phyloP scores from a whole-genome alignment of 768 basidiomycete genomes.

The Boletus tomentosulus region DNA sequence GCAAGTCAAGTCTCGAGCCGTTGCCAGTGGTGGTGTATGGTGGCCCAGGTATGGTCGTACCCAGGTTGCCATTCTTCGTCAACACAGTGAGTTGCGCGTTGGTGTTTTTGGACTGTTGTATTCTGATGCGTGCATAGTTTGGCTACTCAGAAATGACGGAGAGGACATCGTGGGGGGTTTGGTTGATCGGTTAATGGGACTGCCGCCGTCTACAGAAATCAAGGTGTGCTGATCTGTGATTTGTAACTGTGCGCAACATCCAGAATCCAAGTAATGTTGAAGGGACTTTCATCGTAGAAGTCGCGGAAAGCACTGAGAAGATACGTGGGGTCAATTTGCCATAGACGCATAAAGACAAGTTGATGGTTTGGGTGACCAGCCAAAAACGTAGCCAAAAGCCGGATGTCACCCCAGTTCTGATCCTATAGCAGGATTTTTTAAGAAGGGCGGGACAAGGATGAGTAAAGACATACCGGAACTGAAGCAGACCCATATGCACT shows the following conservation, averaged over 20 bases:
- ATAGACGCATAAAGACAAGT: constrained; percentile 94
- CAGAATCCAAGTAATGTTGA: constrained; percentile 91
- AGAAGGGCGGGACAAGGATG: neutral
- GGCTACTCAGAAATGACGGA: constrained; percentile 57
- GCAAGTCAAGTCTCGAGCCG: constrained; percentile 42
- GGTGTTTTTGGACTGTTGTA: neutral
- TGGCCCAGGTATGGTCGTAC: constrained; percentile 50
- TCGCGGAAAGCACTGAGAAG: constrained; percentile 86
- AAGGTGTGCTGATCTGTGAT: constrained; percentile 41
- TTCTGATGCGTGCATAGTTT: constrained; percentile 41
- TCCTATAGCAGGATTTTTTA: constrained; percentile 40
- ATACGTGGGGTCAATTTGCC: constrained; percentile 85
- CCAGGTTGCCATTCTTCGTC: constrained; percentile 58
- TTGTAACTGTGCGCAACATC: constrained; percentile 70
- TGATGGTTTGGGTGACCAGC: constrained; percentile 93
- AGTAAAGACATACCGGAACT: constrained; percentile 67
- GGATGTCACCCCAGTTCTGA: constrained; percentile 82
- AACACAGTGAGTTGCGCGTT: constrained; percentile 51
- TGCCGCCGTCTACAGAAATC: constrained; percentile 53
- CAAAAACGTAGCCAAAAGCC: constrained; percentile 85
- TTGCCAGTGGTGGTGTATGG: constrained; percentile 20
- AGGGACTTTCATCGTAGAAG: constrained; percentile 86
- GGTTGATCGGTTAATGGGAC: constrained; percentile 51
- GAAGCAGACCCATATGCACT: constrained; percentile 88
- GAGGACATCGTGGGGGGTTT: constrained; percentile 46